Conservation (phyloP, 169 alveolate genomes). For the Plasmodium adleri region DNA sequence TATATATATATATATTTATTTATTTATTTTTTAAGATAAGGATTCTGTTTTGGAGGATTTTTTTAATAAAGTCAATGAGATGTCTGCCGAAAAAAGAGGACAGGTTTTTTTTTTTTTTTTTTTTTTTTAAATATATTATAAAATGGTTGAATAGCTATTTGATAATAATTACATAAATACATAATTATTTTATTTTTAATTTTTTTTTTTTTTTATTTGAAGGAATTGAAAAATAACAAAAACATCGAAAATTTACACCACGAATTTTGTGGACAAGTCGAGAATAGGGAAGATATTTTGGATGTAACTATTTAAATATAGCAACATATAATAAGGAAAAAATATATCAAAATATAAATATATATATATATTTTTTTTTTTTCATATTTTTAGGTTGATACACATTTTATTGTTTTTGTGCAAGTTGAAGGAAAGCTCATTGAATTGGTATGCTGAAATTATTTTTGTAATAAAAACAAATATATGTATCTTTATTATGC, state of each 20-base stretch:
- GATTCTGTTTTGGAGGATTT: conserved; percentile 31
- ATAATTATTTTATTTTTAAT: neutral
- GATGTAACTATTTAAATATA: conserved; percentile 14
- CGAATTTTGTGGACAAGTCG: conserved; percentile 27
- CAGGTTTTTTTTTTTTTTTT: conserved; percentile 22
- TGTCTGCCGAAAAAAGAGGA: conserved; percentile 39
- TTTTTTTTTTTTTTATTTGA: neutral
- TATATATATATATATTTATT: neutral
- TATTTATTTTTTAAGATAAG: conserved; percentile 32
- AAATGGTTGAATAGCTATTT: no score
- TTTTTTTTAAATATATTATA: neutral
- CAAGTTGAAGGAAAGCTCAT: conserved; percentile 30
- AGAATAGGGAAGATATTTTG: conserved; percentile 7
- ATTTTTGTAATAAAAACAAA: neutral
- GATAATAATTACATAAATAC: no score
- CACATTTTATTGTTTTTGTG: conserved; percentile 58
- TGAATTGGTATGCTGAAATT: conserved; percentile 23
- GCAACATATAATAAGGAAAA: neutral
- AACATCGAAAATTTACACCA: conserved; percentile 35
- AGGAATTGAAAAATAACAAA: conserved; percentile 56
- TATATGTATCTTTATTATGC: no score
- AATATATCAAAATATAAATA: neutral
- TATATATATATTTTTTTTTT: neutral
- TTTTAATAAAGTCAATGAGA: conserved; percentile 31
- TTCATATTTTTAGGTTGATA: conserved; percentile 30